These are phyloP conservation scores for Trichothecium roseum DNA, from an alignment of 2,329 filamentous ascomycete species.

Conservation along the genomic window DNA sequence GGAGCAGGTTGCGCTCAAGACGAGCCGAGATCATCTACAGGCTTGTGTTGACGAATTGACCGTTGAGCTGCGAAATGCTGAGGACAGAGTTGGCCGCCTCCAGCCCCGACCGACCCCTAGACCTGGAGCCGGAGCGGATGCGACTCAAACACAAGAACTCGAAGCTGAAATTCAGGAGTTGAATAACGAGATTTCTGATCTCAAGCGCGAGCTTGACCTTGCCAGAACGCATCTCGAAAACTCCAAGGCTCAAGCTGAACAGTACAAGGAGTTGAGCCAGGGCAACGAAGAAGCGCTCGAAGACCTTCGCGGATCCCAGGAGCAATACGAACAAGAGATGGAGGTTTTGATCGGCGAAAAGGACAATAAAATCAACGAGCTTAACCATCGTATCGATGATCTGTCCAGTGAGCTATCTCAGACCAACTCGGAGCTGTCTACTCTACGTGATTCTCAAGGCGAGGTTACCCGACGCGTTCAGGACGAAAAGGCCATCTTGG, in stretches of 20 bases:
- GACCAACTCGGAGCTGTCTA: constrained; percentile 73
- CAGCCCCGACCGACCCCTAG: constrained; percentile 68
- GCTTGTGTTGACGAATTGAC: constrained; percentile 79
- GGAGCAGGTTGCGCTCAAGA: constrained; percentile 78
- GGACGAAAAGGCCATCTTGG: constrained; percentile 71
- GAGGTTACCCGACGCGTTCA: constrained; percentile 62
- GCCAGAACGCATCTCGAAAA: constrained; percentile 71
- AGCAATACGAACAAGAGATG: constrained; percentile 81
- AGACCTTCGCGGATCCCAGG: constrained; percentile 67
- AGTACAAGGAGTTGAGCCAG: constrained; percentile 83
- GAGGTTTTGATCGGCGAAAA: constrained; percentile 67
- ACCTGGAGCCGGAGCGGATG: constrained; percentile 31
- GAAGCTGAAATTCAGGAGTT: constrained; percentile 68
- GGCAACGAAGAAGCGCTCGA: constrained; percentile 78
- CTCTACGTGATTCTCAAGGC: constrained; percentile 68
- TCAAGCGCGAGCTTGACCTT: constrained; percentile 79
- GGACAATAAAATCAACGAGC: constrained; percentile 66
- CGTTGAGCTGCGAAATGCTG: constrained; percentile 77
- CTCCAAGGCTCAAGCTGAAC: constrained; percentile 70
- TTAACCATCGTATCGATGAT: constrained; percentile 75
- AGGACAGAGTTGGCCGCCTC: constrained; percentile 74
- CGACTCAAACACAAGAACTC: constrained; percentile 34
- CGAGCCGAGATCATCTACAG: constrained; percentile 80
- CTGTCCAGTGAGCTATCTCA: constrained; percentile 71
- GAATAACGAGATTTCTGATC: constrained; percentile 69